phyloP scores from a whole-genome alignment of 2,329 filamentous ascomycete species.

The Sphaerostilbella broomeana region DNA sequence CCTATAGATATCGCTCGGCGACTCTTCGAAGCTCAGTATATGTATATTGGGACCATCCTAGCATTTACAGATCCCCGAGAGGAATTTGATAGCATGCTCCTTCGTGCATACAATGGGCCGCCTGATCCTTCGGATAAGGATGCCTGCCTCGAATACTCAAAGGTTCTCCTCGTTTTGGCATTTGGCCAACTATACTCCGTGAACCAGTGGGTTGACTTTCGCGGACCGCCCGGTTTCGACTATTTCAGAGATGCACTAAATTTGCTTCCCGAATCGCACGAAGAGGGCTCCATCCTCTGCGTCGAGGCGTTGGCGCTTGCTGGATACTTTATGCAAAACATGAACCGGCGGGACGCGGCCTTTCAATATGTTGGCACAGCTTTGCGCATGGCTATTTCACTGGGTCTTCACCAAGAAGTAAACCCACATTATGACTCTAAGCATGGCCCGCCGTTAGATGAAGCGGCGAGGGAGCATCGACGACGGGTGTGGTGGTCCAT shows the following conservation, averaged over 20 bases:
- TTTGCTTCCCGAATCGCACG: constrained; percentile 48
- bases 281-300: constrained; percentile 47
- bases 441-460: constrained; percentile 26
- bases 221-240: constrained; percentile 48
- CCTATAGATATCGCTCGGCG: constrained; percentile 44
- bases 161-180: constrained; percentile 46
- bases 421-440: constrained; percentile 33
- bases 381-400: constrained; percentile 49
- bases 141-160: constrained; percentile 43
- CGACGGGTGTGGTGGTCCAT: constrained; percentile 51
- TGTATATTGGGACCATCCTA: constrained; percentile 52
- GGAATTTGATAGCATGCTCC: constrained; percentile 39
- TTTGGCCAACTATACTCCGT: constrained; percentile 52
- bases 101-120: constrained; percentile 36
- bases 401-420: constrained; percentile 51
- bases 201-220: constrained; percentile 47
- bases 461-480: constrained; percentile 40
- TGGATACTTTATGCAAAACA: constrained; percentile 51
- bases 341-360: constrained; percentile 48
- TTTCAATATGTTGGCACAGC: constrained; percentile 49
- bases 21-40: constrained; percentile 45
- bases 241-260: constrained; percentile 47
- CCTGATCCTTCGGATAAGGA: constrained; percentile 38
- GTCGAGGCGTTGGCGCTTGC: constrained; percentile 49
- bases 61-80: constrained; percentile 40